Evolutionary conservation across 192 early-diverging fungal genomes (phyloP), one percentile per base, ranked within the genome.

Genomic region (Gryganskiella cystojenkinii): DNA sequence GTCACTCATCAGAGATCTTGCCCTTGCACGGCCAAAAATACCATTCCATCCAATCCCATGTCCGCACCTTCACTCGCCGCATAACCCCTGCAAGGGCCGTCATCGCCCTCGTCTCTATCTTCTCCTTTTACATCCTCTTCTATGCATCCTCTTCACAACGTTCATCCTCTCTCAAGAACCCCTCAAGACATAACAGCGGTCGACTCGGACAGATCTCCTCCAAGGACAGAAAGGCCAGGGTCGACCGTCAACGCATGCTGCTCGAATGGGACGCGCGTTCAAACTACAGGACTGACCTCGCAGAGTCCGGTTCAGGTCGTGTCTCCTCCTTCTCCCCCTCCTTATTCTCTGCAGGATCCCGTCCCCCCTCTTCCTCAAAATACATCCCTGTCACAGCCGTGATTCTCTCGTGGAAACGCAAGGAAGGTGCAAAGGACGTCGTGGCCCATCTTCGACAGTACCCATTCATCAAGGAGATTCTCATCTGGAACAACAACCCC

Each of bases 381-480:
- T 78, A 69, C 34, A 56, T 78, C 37, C 71, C 82, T 15, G 67
- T 86, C 31, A 84, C 84, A 13, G 84, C 82, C 6, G 82, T 86
- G 5, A 55, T 86, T 28, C 67, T 86, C 25, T 73, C 72, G 15
- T 81, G 80, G 80, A 81, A 81, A 44, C 71, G 80, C 61, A 71
- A 63, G 58, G 72, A 76, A 33, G 80, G 80, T 10, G 57, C 80
- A n/a, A 72, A 84, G 28, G 47, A 57, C 15, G 67, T 82, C 11
- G 72, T 86, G 7, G 72, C 81, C 27, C 80, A 83, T 54, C 61
- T 86, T 34, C 56, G 66, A 11, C 80, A 72, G 43, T 86, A 84
- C 61, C 82, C 82, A 22, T 86, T 83, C 53, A 82, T 86, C 45
- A 66, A 72, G 35, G 82, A 86, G 54, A 86, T 86, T 24, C 72